Conservation (phyloP, 1,139 yeast species). For the Taiozyma sp. region DNA sequence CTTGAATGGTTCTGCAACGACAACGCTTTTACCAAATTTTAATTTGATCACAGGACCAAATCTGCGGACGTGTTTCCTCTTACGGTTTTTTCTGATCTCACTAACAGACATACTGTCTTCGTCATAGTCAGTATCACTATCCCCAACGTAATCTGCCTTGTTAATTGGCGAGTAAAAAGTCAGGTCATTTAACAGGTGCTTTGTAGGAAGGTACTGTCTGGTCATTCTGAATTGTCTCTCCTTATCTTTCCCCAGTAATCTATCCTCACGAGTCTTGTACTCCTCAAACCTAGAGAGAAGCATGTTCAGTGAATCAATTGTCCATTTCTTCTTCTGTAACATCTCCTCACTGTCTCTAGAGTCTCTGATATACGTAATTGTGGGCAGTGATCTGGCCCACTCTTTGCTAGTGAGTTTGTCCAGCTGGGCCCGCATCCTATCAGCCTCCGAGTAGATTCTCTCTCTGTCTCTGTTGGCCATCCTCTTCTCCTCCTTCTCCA, state of each 20-base stretch:
- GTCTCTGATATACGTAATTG: conserved; percentile 51
- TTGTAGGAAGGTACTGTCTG: neutral
- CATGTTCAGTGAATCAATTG: conserved; percentile 45
- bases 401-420: conserved; percentile 44
- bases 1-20: conserved; percentile 23
- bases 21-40: conserved; percentile 15
- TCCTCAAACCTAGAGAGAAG: conserved; percentile 44
- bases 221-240: conserved; percentile 2
- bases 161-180: conserved; percentile 14
- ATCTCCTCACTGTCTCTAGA: conserved; percentile 44
- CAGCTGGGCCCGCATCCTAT: conserved; percentile 41
- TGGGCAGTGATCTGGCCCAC: conserved; percentile 51
- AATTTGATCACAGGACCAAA: conserved; percentile 23
- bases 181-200: conserved; percentile 9
- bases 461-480: conserved; percentile 57
- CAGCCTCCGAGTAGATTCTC: conserved; percentile 46
- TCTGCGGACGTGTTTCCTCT: conserved; percentile 4
- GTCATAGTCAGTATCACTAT: conserved; percentile 24
- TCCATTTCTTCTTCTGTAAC: conserved; percentile 42
- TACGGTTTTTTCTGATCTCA: conserved; percentile 15
- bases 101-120: conserved; percentile 16
- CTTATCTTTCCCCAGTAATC: conserved; percentile 12
- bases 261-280: conserved; percentile 31
- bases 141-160: conserved; percentile 18
- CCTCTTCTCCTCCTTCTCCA: conserved; percentile 63